Evolutionary conservation across 1,284 basidiomycete genomes (phyloP).

Genomic region (Ganoderma resinaceum): DNA sequence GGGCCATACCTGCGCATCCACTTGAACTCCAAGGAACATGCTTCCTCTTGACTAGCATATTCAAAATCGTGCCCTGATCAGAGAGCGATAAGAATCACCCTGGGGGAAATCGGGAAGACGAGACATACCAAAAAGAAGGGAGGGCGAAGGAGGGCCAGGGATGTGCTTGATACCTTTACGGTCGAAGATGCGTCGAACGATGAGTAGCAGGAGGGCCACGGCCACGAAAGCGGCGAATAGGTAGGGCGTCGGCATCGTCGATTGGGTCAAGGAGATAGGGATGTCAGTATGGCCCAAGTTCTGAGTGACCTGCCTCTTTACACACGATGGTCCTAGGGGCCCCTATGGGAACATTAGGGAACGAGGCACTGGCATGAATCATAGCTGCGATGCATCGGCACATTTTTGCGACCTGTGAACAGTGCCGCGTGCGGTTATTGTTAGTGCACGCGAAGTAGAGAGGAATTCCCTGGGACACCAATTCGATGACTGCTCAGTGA

Average conservation of each 20-base stretch:
- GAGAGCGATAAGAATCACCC: too few relatives aligned
- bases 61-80: conserved; percentile 28
- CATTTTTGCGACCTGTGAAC: background rate
- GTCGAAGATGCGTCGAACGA: background rate
- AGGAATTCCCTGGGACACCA: background rate
- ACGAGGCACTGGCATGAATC: background rate
- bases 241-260: background rate
- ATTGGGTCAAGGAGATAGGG: too few relatives aligned
- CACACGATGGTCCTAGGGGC: background rate
- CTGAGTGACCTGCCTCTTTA: background rate
- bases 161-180: background rate
- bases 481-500: background rate
- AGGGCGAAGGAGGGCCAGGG: conserved; percentile 5
- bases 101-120: background rate
- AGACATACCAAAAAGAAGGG: conserved; percentile 2
- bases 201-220: background rate
- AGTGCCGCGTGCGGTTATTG: background rate
- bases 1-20: conserved; percentile 33
- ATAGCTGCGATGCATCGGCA: background rate
- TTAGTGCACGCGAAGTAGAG: background rate
- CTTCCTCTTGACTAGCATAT: conserved; percentile 27
- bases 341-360: background rate
- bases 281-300: background rate
- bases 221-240: background rate
- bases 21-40: conserved; percentile 33